Evolutionary conservation across 805 yeast genomes (phyloP).

Genomic region (Hanseniaspora lindneri): DNA sequence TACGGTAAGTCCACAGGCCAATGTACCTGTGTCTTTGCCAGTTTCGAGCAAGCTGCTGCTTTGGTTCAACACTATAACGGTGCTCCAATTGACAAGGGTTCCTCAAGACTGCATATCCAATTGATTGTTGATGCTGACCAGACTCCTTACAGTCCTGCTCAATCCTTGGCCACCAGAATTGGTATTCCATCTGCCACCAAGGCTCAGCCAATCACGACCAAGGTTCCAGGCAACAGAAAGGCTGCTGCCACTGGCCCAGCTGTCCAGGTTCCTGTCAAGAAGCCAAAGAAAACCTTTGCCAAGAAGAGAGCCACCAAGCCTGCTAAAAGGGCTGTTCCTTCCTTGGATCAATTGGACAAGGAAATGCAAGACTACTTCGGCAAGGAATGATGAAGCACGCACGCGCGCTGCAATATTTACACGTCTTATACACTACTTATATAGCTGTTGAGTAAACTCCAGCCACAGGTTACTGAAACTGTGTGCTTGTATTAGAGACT

Average conservation of each 20-base stretch:
- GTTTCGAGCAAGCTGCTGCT: constrained; percentile 53
- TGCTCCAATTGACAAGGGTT: constrained; percentile 86
- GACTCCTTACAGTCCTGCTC: constrained; percentile 37
- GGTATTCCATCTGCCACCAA: constrained; percentile 18
- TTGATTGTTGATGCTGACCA: constrained; percentile 74
- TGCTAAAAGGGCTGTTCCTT: constrained; percentile 18
- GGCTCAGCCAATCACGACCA: constrained; percentile 1
- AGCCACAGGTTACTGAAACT: too few species aligned
- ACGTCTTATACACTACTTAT: not conserved
- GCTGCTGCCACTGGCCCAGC: not conserved
- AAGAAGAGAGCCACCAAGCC: constrained; percentile 20
- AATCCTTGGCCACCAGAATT: constrained; percentile 28
- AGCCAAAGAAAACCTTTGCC: constrained; percentile 11
- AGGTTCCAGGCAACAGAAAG: constrained; percentile 5
- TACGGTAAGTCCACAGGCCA: constrained; percentile 84
- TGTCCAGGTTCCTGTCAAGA: constrained; percentile 16
- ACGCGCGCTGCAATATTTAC: not conserved
- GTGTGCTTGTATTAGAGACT: too few species aligned
- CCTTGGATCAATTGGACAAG: constrained; percentile 87
- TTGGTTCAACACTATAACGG: constrained; percentile 82
- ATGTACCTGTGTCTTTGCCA: constrained; percentile 73
- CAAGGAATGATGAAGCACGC: constrained; percentile 24
- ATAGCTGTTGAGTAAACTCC: too few species aligned
- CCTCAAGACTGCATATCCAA: constrained; percentile 62
- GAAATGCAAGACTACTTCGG: constrained; percentile 95